Evolutionary conservation across 1,139 yeast genomes (phyloP), one percentile per base, ranked within the genome.

Genomic region (Debaryomyces psychrophilus): DNA sequence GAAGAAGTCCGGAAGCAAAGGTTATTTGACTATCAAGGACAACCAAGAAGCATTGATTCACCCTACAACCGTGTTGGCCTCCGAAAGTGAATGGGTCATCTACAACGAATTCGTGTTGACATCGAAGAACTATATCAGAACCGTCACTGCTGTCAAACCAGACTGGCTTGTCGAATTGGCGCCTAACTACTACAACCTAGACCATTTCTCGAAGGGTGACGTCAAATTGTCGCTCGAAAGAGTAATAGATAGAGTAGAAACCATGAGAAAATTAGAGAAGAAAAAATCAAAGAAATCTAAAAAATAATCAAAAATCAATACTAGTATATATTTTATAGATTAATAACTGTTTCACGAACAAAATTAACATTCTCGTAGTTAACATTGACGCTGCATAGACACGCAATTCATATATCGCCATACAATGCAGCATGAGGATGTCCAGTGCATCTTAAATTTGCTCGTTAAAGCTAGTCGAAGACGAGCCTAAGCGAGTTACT

Each of bases 81-180:
- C 83, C 52, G 95, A 89, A 51, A 85, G 85, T 50, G 97, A 92
- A 62, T 93, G 96, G 95, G 90, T 93, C 38, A 77, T 93, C 45
- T 93, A 93, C 74, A 89, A 93, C 66, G 99, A 93, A 69, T 89
- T 93, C 70, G 99, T 93, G 33, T 76, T 93, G 54, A 93, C 99
- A 2, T 82, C 95, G 22, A 89, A 92, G 67, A 93, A 93, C 64
- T 93, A 93, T 64, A 90, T 93, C 52, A 79, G 99, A 58, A 93
- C 98, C 0, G 97, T 92, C 11, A 93, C 98, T n/a, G 77, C 84
- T 5, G 85, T 93, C 45, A 85, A 85, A 62, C 95, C 98, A 1
- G 97, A 90, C 59, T 88, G 99, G 96, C 75, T 88, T 56, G 73
- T 90, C 44, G 95, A 90, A 60, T 71, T 85, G 50, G 96, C 97